Conservation (phyloP, 2,329 filamentous ascomycete genomes). For the Zymoseptoria pseudotritici region DNA sequence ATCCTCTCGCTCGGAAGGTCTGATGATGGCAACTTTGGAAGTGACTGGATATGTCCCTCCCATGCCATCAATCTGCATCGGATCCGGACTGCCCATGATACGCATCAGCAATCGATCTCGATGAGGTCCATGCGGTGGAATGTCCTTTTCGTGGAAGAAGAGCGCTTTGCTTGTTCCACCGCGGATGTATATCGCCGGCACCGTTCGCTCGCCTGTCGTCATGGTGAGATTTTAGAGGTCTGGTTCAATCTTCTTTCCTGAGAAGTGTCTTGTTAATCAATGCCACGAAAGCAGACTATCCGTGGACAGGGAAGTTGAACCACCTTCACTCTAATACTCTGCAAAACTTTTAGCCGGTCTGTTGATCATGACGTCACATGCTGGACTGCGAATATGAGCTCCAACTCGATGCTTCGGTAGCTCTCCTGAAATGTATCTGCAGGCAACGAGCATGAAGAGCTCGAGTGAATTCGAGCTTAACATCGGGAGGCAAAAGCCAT, state of each 20-base stretch:
- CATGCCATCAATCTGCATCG: conserved; percentile 16
- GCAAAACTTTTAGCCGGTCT: neutral
- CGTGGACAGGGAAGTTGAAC: too few relatives aligned
- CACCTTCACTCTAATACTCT: neutral
- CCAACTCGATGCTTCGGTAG: neutral
- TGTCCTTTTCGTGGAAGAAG: conserved; percentile 14
- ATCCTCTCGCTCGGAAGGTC: conserved; percentile 10
- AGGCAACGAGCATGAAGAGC: neutral
- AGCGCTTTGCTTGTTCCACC: conserved; percentile 16
- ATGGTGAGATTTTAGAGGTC: neutral
- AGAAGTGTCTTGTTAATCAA: neutral
- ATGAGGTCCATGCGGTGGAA: conserved; percentile 8
- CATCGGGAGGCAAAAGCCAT: too few relatives aligned
- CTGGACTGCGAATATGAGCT: neutral
- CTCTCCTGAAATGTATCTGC: neutral
- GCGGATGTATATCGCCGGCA: conserved; percentile 10
- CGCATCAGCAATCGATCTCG: conserved; percentile 14
- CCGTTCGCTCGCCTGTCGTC: neutral
- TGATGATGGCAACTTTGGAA: conserved; percentile 12
- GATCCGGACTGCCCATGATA: conserved; percentile 12
- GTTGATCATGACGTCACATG: neutral
- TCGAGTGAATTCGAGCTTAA: neutral
- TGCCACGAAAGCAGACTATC: neutral
- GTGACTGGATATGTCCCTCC: conserved; percentile 16
- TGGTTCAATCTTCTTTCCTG: neutral